Evolutionary conservation across 208 protist species (phyloP).

Genomic region (Trypanosoma scelopori): DNA sequence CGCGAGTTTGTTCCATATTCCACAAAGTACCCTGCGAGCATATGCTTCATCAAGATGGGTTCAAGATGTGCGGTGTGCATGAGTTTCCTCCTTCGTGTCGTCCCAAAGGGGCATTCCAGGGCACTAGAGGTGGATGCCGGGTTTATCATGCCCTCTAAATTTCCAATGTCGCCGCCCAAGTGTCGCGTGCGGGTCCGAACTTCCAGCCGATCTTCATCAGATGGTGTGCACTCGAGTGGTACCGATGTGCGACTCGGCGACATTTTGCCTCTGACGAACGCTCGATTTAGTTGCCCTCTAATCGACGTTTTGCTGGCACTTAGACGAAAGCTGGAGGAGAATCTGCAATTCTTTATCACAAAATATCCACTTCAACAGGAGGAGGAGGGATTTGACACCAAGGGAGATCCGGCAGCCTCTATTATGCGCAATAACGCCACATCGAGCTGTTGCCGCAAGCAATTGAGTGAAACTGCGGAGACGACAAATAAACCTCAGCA

Average conservation of each 20-base stretch:
- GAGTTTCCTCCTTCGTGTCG: conserved; percentile 4
- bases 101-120: background rate
- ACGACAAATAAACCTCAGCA: too few relatives aligned
- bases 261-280: background rate
- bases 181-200: conserved; percentile 4
- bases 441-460: too few relatives aligned
- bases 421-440: background rate
- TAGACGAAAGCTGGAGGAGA: background rate
- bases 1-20: conserved; percentile 53
- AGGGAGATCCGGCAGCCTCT: background rate
- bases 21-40: conserved; percentile 42
- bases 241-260: background rate
- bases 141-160: conserved; percentile 3
- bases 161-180: background rate
- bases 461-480: too few relatives aligned
- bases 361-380: background rate
- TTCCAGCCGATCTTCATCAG: background rate
- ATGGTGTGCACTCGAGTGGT: background rate
- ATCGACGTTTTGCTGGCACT: conserved; percentile 2
- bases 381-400: background rate
- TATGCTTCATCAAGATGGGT: conserved; percentile 7
- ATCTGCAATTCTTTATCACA: conserved; percentile 7
- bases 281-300: background rate
- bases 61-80: background rate
- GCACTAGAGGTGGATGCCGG: background rate